Evolutionary conservation across 768 basidiomycete species (phyloP).

Genomic region (Trametes elegans): DNA sequence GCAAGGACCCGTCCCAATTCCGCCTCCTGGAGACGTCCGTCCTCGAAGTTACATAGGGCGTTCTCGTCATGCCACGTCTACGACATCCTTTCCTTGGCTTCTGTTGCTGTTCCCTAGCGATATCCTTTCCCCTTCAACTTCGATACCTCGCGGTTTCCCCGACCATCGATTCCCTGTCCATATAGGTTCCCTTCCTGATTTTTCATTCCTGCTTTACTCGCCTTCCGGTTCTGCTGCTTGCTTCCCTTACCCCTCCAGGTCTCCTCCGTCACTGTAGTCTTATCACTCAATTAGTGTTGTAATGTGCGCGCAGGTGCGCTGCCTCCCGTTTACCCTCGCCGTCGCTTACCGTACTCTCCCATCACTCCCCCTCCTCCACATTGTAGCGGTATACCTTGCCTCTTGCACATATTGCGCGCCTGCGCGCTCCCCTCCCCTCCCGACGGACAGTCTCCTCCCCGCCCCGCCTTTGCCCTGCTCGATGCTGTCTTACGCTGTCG

Average conservation of each 20-base stretch:
- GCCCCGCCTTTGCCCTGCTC: conserved; percentile 7
- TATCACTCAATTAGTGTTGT: conserved; percentile 23
- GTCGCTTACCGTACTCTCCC: neutral
- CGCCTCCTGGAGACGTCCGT: conserved; percentile 78
- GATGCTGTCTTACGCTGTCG: conserved; percentile 25
- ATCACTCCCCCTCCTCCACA: neutral
- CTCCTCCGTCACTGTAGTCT: conserved; percentile 16
- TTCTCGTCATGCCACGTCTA: neutral
- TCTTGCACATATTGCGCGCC: neutral
- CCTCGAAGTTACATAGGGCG: conserved; percentile 53
- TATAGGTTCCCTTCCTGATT: neutral
- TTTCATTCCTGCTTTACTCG: neutral
- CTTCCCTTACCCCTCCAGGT: neutral
- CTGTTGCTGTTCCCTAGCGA: neutral
- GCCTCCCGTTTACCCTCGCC: neutral
- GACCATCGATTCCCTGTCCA: neutral
- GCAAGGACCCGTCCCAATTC: conserved; percentile 71
- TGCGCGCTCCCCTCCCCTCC: neutral
- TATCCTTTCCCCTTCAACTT: conserved; percentile 8
- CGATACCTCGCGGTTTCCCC: conserved; percentile 6
- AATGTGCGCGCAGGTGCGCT: conserved; percentile 18
- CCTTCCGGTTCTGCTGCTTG: neutral
- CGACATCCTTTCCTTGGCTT: neutral
- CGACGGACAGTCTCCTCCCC: conserved; percentile 18
- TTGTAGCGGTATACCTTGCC: conserved; percentile 17